Conservation (phyloP, 371 early-diverging fungal species). For the Syncephalastrum monosporum region DNA sequence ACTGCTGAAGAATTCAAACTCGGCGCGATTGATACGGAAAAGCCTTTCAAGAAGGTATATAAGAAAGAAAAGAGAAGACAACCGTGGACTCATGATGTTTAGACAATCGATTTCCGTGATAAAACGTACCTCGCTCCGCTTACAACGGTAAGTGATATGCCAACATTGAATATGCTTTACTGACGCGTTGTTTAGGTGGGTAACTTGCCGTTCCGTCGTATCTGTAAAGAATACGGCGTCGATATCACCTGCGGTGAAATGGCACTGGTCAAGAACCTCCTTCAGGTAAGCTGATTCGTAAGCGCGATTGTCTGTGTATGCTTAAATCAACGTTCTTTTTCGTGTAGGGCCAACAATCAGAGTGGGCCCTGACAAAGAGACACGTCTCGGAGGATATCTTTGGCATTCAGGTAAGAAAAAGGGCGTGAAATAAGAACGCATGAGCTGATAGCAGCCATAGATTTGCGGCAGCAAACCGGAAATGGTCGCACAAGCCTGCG, state of each 20-base stretch:
- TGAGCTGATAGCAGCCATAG: slow-evolving; percentile 6
- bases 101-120: slow-evolving; percentile 77
- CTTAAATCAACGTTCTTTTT: neutral
- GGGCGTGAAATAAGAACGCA: neutral
- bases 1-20: slow-evolving; percentile 8
- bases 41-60: slow-evolving; percentile 34
- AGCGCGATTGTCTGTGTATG: too few relatives aligned
- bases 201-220: slow-evolving; percentile 93
- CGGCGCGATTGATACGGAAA: slow-evolving; percentile 42
- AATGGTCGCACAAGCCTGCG: slow-evolving; percentile 62
- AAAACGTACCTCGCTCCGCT: slow-evolving; percentile 96
- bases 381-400: slow-evolving; percentile 91
- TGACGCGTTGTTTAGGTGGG: slow-evolving; percentile 62
- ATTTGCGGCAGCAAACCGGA: slow-evolving; percentile 73
- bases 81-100: neutral
- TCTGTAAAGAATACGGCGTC: slow-evolving; percentile 92
- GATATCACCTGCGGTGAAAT: slow-evolving; percentile 98
- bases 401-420: slow-evolving; percentile 73
- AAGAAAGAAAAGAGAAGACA: neutral
- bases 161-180: neutral
- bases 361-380: slow-evolving; percentile 88
- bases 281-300: slow-evolving; percentile 31
- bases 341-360: slow-evolving; percentile 64
- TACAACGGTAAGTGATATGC: slow-evolving; percentile 63
- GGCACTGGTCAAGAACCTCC: slow-evolving; percentile 77